Conservation (phyloP, 768 basidiomycete genomes). For the Boletus speciosus region DNA sequence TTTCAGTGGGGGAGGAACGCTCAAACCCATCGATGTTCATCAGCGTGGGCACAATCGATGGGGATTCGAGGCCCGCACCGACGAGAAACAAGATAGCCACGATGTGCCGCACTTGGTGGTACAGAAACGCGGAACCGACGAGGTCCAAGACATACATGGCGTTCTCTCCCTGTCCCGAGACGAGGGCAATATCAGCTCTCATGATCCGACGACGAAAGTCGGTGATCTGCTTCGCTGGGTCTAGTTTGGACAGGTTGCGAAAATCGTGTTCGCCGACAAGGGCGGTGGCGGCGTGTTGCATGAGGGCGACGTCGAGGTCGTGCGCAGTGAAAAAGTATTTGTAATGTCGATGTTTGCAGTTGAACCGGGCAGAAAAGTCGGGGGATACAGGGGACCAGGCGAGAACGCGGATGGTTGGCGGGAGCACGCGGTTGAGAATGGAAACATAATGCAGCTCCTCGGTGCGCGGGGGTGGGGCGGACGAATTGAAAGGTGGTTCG, state of each 20-base stretch:
- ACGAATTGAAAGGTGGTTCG: conserved; percentile 36
- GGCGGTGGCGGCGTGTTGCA: conserved; percentile 68
- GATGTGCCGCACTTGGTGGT: conserved; percentile 95
- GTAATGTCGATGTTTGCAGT: conserved; percentile 87
- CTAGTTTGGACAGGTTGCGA: conserved; percentile 91
- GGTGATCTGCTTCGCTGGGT: conserved; percentile 86
- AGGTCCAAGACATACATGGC: conserved; percentile 71
- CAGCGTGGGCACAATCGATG: conserved; percentile 65
- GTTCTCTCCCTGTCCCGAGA: conserved; percentile 36
- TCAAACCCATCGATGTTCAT: conserved; percentile 58
- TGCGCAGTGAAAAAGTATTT: conserved; percentile 89
- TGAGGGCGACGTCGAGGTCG: conserved; percentile 63
- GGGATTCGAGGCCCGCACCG: conserved; percentile 74
- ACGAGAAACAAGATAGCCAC: conserved; percentile 89
- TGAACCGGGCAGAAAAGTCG: conserved; percentile 84
- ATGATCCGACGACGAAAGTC: conserved; percentile 69
- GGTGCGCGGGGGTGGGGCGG: conserved; percentile 24
- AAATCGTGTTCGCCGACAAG: conserved; percentile 93
- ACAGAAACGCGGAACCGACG: conserved; percentile 84
- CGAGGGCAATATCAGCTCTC: conserved; percentile 57
- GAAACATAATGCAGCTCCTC: conserved; percentile 73
- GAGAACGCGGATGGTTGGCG: conserved; percentile 82
- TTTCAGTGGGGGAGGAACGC: not conserved
- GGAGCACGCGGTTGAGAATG: conserved; percentile 84
- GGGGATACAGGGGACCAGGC: conserved; percentile 89